Evolutionary conservation across 352 stramenopile species (phyloP), one percentile per base, ranked within the genome.

Genomic region (Globisporangium polare): DNA sequence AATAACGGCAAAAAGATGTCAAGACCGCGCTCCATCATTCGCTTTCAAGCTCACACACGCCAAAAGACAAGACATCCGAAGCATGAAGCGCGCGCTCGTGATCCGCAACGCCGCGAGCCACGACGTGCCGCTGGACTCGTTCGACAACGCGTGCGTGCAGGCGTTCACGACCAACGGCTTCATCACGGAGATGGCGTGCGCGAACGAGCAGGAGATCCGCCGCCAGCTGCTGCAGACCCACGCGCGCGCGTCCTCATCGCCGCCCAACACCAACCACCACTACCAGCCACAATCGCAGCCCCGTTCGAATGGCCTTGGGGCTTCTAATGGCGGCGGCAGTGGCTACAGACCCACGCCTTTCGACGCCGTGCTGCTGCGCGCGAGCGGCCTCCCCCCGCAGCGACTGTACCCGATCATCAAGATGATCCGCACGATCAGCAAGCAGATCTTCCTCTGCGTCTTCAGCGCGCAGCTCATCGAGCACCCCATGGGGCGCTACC

Each of bases 381-480:
- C 83, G 5, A 74, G 75, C 4, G 83, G 80, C 8, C 66, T 92
- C 27, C 70, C 83, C 7, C 65, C 78, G 52, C 64, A 63, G 33
- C 77, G 73, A 5, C 68, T 92, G 42, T 76, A 81, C 31, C 55
- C 78, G 7, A 56, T 91, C 27, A 53, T 94, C 42, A 80, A 83
- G 45, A 66, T 74, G 49, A 71, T 92, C 41, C 83, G 80, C 49
- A 87, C 78, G 20, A 86, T 93, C 65, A 90, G 76, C 64, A 75
- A 75, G 52, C 83, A 94, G 78, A 78, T 94, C 63, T 94, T 94
- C 52, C 60, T 94, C n/a, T 93, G 83, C 47, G 78, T 92, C 54
- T 90, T 89, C 66, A 93, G 83, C 70, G 71, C 83, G 60, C 83
- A 90, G 58, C 68, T 94, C 9, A 71, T 78, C 5, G 83, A 92